phyloP scores from a whole-genome alignment of 108 stramenopile species.

The Epipyxis sp. region DNA sequence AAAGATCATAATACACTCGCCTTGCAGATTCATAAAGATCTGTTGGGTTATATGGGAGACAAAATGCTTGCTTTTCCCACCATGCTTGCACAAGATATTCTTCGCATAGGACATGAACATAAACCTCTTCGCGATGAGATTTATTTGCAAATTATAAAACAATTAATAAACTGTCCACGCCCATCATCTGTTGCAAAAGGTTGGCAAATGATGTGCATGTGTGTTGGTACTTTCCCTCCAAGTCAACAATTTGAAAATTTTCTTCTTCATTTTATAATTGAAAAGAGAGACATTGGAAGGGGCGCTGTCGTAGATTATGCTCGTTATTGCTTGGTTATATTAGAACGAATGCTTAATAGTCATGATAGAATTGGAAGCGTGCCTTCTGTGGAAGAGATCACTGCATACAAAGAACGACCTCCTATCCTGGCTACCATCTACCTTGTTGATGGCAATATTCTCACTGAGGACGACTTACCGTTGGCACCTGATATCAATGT shows the following conservation, averaged over 20 bases:
- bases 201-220: constrained; percentile 71
- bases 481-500: constrained; percentile 65
- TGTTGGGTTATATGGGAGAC: constrained; percentile 67
- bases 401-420: constrained; percentile 67
- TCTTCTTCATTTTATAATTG: constrained; percentile 60
- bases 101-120: constrained; percentile 58
- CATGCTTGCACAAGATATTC: constrained; percentile 63
- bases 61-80: constrained; percentile 65
- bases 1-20: constrained; percentile 58
- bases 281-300: constrained; percentile 42
- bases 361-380: constrained; percentile 57
- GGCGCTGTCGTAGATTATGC: constrained; percentile 62
- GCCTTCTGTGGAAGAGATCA: constrained; percentile 62
- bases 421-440: constrained; percentile 64
- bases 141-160: constrained; percentile 61
- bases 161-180: constrained; percentile 59
- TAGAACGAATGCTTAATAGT: constrained; percentile 60
- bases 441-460: constrained; percentile 57
- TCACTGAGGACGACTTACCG: constrained; percentile 64
- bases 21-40: constrained; percentile 55
- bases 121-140: constrained; percentile 62
- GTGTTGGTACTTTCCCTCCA: constrained; percentile 64
- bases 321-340: constrained; percentile 57
- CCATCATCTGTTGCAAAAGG: constrained; percentile 55
- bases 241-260: constrained; percentile 59